These are phyloP conservation scores for Colletotrichum sp. DNA, from an alignment of 2,329 filamentous ascomycete species.

Conservation along the genomic window DNA sequence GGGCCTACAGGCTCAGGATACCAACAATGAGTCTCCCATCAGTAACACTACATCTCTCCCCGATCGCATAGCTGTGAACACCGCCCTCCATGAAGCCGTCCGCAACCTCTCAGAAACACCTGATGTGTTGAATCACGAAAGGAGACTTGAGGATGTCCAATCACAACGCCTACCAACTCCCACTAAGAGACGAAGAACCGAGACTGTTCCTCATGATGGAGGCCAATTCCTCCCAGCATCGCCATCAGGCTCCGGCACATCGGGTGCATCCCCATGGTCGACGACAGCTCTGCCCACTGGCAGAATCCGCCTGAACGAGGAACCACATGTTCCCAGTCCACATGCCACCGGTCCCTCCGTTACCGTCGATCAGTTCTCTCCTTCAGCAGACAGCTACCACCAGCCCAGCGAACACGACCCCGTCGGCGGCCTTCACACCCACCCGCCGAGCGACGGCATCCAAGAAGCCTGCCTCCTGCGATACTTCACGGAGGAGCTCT, in stretches of 20 bases:
- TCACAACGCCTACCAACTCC: background rate
- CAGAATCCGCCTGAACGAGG: background rate
- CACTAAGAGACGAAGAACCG: background rate
- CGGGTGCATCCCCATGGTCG: background rate
- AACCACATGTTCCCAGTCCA: background rate
- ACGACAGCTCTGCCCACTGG: background rate
- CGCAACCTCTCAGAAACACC: background rate
- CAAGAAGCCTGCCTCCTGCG: conserved; percentile 43
- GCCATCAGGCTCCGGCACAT: background rate
- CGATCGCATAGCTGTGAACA: background rate
- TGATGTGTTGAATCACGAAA: background rate
- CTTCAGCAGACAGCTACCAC: background rate
- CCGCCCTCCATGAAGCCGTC: background rate
- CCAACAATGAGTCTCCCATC: background rate
- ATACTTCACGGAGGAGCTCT: conserved; percentile 44
- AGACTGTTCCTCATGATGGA: background rate
- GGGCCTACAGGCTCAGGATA: background rate
- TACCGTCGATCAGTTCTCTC: background rate
- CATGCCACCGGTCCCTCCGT: conserved; percentile 15
- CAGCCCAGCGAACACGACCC: background rate
- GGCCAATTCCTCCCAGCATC: conserved; percentile 2
- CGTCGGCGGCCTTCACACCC: background rate
- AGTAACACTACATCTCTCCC: background rate
- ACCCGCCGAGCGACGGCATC: conserved; percentile 20
- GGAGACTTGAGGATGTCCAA: background rate